These are phyloP conservation scores for Geosmithia flava DNA, from an alignment of 2,329 filamentous ascomycete species.

Conservation along the genomic window DNA sequence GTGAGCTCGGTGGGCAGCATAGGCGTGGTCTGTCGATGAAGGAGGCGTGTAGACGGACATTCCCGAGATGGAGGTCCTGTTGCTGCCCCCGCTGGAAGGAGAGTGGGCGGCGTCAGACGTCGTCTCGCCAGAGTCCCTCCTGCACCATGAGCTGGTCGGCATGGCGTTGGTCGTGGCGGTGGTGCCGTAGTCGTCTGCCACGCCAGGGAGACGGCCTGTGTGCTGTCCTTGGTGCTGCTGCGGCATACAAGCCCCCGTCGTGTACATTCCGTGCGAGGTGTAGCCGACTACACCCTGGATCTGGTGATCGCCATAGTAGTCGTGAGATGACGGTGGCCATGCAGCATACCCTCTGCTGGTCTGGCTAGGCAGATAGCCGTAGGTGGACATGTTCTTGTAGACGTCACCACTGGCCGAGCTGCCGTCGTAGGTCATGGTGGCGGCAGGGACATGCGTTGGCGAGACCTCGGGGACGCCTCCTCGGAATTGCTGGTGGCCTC, in stretches of 20 bases:
- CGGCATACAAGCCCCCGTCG: no score
- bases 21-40: background rate
- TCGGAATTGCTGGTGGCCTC: slow-evolving; percentile 32
- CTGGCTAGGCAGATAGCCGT: background rate
- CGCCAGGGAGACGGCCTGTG: no score
- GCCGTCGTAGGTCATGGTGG: background rate
- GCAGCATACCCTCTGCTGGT: background rate
- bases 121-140: background rate
- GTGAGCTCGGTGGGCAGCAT: no score
- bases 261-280: no score
- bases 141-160: background rate
- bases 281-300: no score
- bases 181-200: background rate
- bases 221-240: no score
- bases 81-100: background rate
- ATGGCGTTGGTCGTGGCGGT: background rate
- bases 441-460: background rate
- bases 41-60: background rate
- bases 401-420: background rate
- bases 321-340: no score
- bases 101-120: background rate
- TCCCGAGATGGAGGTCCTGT: background rate
- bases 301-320: no score
- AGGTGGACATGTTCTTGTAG: background rate
- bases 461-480: slow-evolving; percentile 11